Conservation (phyloP, 2,329 filamentous ascomycete genomes). For the Sphaerulina vaccinii region DNA sequence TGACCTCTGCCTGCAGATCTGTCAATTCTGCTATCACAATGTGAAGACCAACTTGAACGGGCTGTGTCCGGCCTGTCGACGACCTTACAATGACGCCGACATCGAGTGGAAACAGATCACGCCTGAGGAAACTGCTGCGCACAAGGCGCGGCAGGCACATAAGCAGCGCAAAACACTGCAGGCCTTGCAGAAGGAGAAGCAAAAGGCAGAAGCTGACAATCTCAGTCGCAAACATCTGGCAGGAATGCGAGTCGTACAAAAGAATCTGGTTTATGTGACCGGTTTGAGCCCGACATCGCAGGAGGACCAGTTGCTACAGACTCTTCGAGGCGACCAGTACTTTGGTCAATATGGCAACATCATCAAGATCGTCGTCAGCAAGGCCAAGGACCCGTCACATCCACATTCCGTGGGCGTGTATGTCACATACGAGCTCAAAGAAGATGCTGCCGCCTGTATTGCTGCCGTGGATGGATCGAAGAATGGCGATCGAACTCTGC, state of each 20-base stretch:
- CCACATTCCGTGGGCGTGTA: conserved; percentile 94
- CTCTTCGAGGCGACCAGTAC: conserved; percentile 84
- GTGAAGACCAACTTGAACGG: conserved; percentile 98
- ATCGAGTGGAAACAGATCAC: conserved; percentile 97
- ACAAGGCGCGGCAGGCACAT: conserved; percentile 70
- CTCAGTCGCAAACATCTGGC: conserved; percentile 94
- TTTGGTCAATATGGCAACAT: conserved; percentile 99
- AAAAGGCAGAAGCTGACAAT: conserved; percentile 94
- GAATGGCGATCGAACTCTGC: conserved; percentile 82
- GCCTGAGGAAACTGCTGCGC: conserved; percentile 78
- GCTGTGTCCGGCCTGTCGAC: conserved; percentile 92
- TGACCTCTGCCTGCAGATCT: conserved; percentile 63
- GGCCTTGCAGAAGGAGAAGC: conserved; percentile 86
- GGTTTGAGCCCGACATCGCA: conserved; percentile 87
- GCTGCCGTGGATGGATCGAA: conserved; percentile 86
- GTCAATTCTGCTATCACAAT: conserved; percentile 99
- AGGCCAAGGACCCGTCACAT: conserved; percentile 72
- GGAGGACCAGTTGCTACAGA: conserved; percentile 89
- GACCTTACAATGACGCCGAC: conserved; percentile 93
- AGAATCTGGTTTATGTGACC: conserved; percentile 97
- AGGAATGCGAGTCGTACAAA: conserved; percentile 92
- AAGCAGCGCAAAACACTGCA: conserved; percentile 93
- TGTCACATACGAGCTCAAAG: conserved; percentile 92
- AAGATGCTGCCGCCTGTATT: conserved; percentile 88
- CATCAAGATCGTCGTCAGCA: conserved; percentile 98